Evolutionary conservation across 129 eudicot genomes (phyloP).

Genomic region (Kitagawia praeruptora): DNA sequence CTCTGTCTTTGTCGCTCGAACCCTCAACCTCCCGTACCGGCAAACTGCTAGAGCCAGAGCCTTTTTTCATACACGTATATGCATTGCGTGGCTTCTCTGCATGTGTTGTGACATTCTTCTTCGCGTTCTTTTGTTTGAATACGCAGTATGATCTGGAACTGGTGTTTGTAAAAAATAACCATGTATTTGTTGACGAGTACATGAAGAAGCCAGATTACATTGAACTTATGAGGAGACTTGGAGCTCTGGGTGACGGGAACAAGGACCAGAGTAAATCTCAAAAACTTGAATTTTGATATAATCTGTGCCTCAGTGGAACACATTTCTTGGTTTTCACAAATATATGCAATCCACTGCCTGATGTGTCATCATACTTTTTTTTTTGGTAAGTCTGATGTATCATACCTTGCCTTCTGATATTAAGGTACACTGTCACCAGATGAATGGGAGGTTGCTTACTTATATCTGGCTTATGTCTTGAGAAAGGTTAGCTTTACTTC

Average conservation of each 20-base stretch:
- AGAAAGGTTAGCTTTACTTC: constrained; percentile 56
- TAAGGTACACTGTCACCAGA: constrained; percentile 81
- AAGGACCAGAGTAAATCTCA: constrained; percentile 67
- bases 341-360: neutral
- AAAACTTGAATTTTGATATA: neutral
- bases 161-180: constrained; percentile 82
- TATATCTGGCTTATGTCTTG: constrained; percentile 80
- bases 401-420: constrained; percentile 8
- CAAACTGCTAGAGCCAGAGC: neutral
- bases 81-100: neutral
- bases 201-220: constrained; percentile 79
- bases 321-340: neutral
- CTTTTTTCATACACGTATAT: neutral
- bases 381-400: neutral
- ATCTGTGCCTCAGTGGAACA: neutral
- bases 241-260: constrained; percentile 93
- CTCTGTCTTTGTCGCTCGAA: neutral
- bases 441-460: constrained; percentile 97
- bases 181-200: constrained; percentile 83
- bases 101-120: neutral
- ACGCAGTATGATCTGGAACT: constrained; percentile 90
- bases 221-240: constrained; percentile 94
- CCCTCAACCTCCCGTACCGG: neutral
- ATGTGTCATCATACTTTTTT: neutral
- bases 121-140: neutral